Conservation (phyloP, 192 early-diverging fungal species). For the Coemansia sp. region DNA sequence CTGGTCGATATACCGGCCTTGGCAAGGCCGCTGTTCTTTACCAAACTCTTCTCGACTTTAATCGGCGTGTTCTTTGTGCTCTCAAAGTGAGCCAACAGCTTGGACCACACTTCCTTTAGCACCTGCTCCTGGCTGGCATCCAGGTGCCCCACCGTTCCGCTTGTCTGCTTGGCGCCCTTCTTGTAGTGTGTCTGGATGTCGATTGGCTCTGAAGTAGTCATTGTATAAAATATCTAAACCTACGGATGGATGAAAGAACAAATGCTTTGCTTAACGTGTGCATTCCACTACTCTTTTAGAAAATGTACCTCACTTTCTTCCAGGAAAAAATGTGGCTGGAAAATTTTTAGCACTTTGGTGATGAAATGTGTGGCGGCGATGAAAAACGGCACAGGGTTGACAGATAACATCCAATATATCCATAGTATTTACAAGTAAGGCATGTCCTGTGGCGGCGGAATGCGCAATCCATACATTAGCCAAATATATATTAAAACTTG, state of each 20-base stretch:
- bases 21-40: background rate
- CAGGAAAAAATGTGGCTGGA: background rate
- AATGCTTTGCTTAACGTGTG: too few species aligned
- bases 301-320: background rate
- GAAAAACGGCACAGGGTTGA: too few species aligned
- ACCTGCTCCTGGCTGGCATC: conserved; percentile 22
- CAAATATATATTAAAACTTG: background rate
- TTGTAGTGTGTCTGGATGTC: conserved; percentile 17
- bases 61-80: conserved; percentile 23
- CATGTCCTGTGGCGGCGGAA: background rate
- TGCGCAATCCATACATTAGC: background rate
- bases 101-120: conserved; percentile 42
- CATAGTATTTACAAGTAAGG: background rate
- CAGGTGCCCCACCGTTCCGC: conserved; percentile 29
- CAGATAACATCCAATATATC: too few species aligned
- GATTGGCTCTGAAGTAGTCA: background rate
- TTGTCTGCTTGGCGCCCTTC: conserved; percentile 9
- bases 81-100: conserved; percentile 28
- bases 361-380: too few species aligned
- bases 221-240: background rate
- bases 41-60: conserved; percentile 21
- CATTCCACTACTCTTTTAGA: too few species aligned
- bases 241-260: background rate
- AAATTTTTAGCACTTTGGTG: background rate
- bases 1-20: conserved; percentile 5